A percentile compares a stretch with the other conserved stretches of the same genome.
These are phyloP conservation scores for Russula sp. DNA, from an alignment of 768 basidiomycete genomes.

Conservation along the genomic window DNA sequence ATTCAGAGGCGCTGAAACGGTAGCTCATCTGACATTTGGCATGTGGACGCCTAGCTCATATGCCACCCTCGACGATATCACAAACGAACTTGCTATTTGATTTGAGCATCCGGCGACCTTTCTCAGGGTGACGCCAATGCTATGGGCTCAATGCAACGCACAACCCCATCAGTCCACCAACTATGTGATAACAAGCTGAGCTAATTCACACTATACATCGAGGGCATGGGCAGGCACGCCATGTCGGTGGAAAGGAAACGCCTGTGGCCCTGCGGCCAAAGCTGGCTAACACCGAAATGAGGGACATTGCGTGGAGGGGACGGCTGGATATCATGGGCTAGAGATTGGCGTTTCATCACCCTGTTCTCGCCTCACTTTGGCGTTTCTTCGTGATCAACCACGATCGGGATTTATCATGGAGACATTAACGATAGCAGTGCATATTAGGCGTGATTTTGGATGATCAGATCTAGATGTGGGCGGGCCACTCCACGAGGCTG, in stretches of 20 bases:
- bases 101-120: neutral
- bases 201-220: neutral
- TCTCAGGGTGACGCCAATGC: conserved; percentile 4
- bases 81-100: neutral
- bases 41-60: neutral
- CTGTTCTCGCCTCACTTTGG: neutral
- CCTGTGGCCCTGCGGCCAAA: neutral
- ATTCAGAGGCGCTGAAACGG: neutral
- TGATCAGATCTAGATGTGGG: conserved; percentile 8
- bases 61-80: neutral
- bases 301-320: too few species aligned
- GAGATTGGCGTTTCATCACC: neutral
- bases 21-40: neutral
- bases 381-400: conserved; percentile 1
- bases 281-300: neutral
- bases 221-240: neutral
- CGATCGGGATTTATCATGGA: conserved; percentile 2
- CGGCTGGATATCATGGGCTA: neutral
- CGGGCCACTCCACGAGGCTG: neutral
- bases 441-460: conserved; percentile 1
- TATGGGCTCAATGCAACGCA: neutral
- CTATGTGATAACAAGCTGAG: neutral
- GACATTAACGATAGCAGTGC: neutral
- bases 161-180: neutral
- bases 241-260: neutral